Conservation (phyloP, 768 basidiomycete species). For the Gloeophyllum trabeum region DNA sequence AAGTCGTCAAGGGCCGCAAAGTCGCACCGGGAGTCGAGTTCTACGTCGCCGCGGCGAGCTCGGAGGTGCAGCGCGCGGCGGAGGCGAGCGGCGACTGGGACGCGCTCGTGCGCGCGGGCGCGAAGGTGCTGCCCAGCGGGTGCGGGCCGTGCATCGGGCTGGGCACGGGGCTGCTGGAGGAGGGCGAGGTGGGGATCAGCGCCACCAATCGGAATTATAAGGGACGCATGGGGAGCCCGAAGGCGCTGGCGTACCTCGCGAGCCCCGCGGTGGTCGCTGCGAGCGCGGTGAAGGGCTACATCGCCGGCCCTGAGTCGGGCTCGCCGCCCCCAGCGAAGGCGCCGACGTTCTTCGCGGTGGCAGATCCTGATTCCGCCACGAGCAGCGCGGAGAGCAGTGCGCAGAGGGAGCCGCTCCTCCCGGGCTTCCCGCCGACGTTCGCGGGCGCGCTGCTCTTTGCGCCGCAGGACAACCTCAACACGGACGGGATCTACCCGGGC, state of each 20-base stretch:
- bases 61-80: slow-evolving; percentile 82
- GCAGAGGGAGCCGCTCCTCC: slow-evolving; percentile 52
- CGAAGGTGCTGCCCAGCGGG: slow-evolving; percentile 86
- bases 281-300: slow-evolving; percentile 86
- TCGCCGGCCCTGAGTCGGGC: slow-evolving; percentile 64
- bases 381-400: slow-evolving; percentile 16
- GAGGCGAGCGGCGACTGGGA: slow-evolving; percentile 86
- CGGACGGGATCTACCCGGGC: slow-evolving; percentile 96
- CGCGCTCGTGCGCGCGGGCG: slow-evolving; percentile 75
- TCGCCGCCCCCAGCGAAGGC: slow-evolving; percentile 36
- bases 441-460: slow-evolving; percentile 81
- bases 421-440: slow-evolving; percentile 78
- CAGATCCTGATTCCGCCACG: slow-evolving; percentile 14
- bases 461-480: slow-evolving; percentile 96
- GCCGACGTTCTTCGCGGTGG: slow-evolving; percentile 47
- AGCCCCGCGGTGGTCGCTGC: slow-evolving; percentile 97
- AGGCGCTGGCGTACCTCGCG: slow-evolving; percentile 90
- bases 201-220: slow-evolving; percentile 99
- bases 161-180: slow-evolving; percentile 84
- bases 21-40: slow-evolving; percentile 90
- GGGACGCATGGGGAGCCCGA: slow-evolving; percentile 95
- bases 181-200: slow-evolving; percentile 92
- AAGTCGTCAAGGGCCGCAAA: slow-evolving; percentile 71
- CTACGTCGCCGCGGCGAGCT: slow-evolving; percentile 94
- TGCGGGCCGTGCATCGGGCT: slow-evolving; percentile 98